A percentile compares a stretch with the other conserved stretches of the same genome.
Evolutionary conservation across 2,329 filamentous ascomycete species (phyloP).

Genomic region (Penicillium sp.): DNA sequence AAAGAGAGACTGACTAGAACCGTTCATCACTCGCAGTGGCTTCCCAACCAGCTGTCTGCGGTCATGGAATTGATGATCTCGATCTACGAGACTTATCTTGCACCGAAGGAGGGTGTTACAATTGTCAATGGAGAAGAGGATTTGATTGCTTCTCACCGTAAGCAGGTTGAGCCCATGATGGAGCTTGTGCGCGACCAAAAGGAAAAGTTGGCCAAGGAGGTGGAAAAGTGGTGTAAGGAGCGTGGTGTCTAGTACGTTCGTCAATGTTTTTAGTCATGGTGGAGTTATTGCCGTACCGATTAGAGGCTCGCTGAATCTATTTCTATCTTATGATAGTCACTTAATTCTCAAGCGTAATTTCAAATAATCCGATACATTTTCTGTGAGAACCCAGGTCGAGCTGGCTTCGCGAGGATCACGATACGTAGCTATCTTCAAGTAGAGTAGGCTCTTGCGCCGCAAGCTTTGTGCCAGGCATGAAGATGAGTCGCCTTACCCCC

Average conservation of each 20-base stretch:
- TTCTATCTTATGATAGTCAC: no score
- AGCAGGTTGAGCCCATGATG: constrained; percentile 36
- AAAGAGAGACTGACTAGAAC: not conserved
- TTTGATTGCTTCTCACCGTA: constrained; percentile 25
- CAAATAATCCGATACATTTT: no score
- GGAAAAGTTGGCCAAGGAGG: constrained; percentile 35
- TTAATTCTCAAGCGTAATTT: no score
- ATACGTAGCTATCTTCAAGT: no score
- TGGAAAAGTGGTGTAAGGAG: constrained; percentile 43
- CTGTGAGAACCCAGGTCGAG: no score
- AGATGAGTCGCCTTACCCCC: no score
- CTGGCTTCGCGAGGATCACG: no score
- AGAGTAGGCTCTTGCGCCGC: no score
- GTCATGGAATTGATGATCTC: constrained; percentile 47
- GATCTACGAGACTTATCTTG: constrained; percentile 38
- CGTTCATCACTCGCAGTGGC: constrained; percentile 29
- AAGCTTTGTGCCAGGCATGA: no score
- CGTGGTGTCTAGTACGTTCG: constrained; percentile 41
- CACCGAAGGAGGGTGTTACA: constrained; percentile 24
- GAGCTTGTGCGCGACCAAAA: constrained; percentile 30
- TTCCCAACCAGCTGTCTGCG: constrained; percentile 44
- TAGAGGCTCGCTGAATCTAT: no score
- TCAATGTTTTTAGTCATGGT: no score
- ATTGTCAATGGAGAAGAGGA: constrained; percentile 13
- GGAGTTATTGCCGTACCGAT: no score